Evolutionary conservation across 208 protist genomes (phyloP).

Genomic region (Tetramitus jugosus): DNA sequence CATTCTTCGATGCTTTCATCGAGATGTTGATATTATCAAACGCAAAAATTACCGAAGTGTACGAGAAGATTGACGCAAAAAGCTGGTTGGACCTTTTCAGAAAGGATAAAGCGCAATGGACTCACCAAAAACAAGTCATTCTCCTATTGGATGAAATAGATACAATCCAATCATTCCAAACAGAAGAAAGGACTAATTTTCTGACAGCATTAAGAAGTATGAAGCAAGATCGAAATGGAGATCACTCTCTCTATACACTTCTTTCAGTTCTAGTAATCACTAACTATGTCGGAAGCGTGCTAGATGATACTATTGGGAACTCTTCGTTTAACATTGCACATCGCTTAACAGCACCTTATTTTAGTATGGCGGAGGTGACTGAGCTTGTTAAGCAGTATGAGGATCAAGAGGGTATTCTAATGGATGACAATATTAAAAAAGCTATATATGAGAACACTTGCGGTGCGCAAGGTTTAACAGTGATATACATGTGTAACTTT

Average conservation of each 20-base stretch:
- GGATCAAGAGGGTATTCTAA: not conserved
- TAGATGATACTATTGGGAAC: not conserved
- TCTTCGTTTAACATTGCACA: not conserved
- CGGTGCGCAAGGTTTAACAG: not conserved
- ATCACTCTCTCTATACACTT: not conserved
- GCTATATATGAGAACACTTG: not conserved
- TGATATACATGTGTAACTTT: not conserved
- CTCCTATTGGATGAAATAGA: not conserved
- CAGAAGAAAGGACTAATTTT: not conserved
- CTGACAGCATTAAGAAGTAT: not conserved
- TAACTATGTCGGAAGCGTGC: not conserved
- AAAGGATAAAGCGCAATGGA: not conserved
- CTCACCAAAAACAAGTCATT: not conserved
- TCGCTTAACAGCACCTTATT: not conserved
- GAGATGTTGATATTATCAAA: not conserved
- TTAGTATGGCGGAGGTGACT: not conserved
- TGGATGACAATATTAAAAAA: not conserved
- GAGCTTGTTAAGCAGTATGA: not conserved
- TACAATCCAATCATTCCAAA: not conserved
- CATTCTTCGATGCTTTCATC: too few relatives aligned
- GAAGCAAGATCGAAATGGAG: not conserved
- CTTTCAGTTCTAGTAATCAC: not conserved
- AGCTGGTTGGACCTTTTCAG: not conserved
- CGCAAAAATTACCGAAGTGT: not conserved
- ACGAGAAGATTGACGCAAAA: not conserved